These are phyloP conservation scores for Albophoma yamanashiensis DNA, from an alignment of 2,329 filamentous ascomycete species.

Conservation along the genomic window DNA sequence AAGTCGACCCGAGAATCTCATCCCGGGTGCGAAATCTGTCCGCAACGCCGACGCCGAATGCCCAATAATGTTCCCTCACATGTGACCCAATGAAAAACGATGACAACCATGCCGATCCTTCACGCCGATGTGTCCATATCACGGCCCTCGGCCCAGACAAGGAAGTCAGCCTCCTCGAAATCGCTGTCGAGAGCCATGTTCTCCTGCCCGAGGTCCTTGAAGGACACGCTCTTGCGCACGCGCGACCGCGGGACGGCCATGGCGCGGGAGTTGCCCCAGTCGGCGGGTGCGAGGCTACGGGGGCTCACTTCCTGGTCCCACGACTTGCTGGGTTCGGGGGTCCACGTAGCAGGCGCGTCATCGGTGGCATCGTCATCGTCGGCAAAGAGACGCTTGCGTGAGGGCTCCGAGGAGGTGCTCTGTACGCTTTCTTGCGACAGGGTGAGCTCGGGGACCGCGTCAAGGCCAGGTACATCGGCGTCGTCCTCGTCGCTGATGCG, in stretches of 20 bases:
- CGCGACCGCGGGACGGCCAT: slow-evolving; percentile 36
- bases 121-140: slow-evolving; percentile 26
- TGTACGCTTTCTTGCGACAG: slow-evolving; percentile 45
- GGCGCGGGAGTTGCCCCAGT: slow-evolving; percentile 28
- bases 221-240: slow-evolving; percentile 11
- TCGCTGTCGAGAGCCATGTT: slow-evolving; percentile 38
- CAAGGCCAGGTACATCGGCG: slow-evolving; percentile 20
- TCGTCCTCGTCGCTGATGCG: slow-evolving; percentile 12
- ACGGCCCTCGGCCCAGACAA: slow-evolving; percentile 34
- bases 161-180: slow-evolving; percentile 60
- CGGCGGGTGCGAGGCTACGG: slow-evolving; percentile 24
- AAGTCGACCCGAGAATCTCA: neutral
- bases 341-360: neutral
- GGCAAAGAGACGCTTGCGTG: slow-evolving; percentile 37
- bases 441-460: slow-evolving; percentile 36
- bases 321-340: slow-evolving; percentile 8
- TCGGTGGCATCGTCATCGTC: slow-evolving; percentile 27
- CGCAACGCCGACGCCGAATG: neutral
- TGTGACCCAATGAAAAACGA: neutral
- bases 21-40: neutral
- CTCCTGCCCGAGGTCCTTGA: slow-evolving; percentile 29
- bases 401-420: slow-evolving; percentile 18
- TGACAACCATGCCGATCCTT: neutral
- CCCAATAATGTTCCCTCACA: neutral
- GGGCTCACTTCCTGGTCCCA: slow-evolving; percentile 29